Conservation (phyloP, 176 grass and related monocot species). For the Phoenix roebelenii region DNA sequence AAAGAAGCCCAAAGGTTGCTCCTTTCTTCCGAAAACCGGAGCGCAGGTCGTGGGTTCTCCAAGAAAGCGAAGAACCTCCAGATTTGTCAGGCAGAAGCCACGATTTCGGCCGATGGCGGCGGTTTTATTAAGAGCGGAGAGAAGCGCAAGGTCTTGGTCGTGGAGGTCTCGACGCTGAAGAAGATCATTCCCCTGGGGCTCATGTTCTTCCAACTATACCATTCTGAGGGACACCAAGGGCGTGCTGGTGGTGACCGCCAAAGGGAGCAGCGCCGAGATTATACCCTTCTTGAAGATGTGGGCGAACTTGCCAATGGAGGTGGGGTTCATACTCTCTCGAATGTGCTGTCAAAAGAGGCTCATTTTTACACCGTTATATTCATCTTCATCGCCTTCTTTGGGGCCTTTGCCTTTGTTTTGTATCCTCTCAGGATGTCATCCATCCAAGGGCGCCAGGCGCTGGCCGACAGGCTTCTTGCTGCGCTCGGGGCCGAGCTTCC, state of each 20-base stretch:
- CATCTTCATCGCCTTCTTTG: conserved; percentile 79
- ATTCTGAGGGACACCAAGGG: conserved; percentile 78
- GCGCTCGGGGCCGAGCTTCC: conserved; percentile 65
- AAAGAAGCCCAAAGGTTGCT: background rate
- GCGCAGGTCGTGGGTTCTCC: background rate
- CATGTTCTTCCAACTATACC: conserved; percentile 90
- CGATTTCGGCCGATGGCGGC: conserved; percentile 8
- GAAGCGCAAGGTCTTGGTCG: conserved; percentile 34
- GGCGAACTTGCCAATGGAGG: conserved; percentile 74
- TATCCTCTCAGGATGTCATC: conserved; percentile 64
- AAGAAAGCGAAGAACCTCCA: background rate
- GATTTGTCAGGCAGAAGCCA: background rate
- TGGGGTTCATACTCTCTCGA: conserved; percentile 79
- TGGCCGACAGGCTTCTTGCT: conserved; percentile 59
- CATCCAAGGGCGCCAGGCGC: conserved; percentile 56
- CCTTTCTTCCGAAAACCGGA: background rate
- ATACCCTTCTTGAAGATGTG: conserved; percentile 82
- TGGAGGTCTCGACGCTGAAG: conserved; percentile 44
- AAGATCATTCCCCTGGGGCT: conserved; percentile 68
- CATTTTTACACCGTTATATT: conserved; percentile 77
- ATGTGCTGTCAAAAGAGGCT: conserved; percentile 57
- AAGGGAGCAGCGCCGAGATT: conserved; percentile 78
- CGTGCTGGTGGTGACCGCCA: conserved; percentile 75
- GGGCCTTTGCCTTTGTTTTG: conserved; percentile 60
- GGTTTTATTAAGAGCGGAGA: background rate